A percentile compares a stretch with the other conserved stretches of the same genome.
Conservation (phyloP, 2,329 filamentous ascomycete species). For the Falciphora oryzae region DNA sequence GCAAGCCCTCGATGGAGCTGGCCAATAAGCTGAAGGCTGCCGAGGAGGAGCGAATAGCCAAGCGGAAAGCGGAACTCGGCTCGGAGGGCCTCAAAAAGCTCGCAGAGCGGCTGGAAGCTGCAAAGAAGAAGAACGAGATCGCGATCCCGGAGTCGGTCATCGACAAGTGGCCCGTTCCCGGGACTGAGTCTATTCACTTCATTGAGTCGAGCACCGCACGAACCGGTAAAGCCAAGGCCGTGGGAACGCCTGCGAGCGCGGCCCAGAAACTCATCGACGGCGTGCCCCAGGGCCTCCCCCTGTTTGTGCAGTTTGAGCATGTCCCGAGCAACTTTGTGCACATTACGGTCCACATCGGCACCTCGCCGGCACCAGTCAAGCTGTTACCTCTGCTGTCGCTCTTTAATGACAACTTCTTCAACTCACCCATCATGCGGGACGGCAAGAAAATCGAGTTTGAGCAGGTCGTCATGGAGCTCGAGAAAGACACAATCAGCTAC, state of each 20-base stretch:
- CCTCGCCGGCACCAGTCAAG: conserved; percentile 68
- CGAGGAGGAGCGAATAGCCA: conserved; percentile 72
- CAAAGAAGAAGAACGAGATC: conserved; percentile 82
- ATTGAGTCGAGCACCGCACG: conserved; percentile 82
- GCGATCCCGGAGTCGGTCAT: conserved; percentile 80
- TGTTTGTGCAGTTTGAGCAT: conserved; percentile 97
- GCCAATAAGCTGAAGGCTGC: conserved; percentile 76
- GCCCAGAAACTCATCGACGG: conserved; percentile 73
- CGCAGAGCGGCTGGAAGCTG: conserved; percentile 68
- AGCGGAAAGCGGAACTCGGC: conserved; percentile 73
- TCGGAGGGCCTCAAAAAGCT: conserved; percentile 73
- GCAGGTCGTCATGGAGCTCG: conserved; percentile 83
- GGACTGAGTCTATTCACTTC: conserved; percentile 89
- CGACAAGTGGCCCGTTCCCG: conserved; percentile 74
- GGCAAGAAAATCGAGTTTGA: conserved; percentile 81
- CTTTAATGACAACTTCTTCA: conserved; percentile 92
- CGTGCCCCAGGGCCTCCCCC: conserved; percentile 51
- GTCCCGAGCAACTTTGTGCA: conserved; percentile 91
- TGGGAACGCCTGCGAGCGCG: conserved; percentile 61
- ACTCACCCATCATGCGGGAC: conserved; percentile 73
- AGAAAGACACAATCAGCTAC: conserved; percentile 87
- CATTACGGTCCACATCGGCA: conserved; percentile 74
- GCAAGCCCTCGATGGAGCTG: conserved; percentile 74
- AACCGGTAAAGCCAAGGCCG: conserved; percentile 67
- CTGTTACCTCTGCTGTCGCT: conserved; percentile 78